Base-by-base conservation (phyloP, 2,329 filamentous ascomycete genomes). In the Fusarium papillatum region DNA sequence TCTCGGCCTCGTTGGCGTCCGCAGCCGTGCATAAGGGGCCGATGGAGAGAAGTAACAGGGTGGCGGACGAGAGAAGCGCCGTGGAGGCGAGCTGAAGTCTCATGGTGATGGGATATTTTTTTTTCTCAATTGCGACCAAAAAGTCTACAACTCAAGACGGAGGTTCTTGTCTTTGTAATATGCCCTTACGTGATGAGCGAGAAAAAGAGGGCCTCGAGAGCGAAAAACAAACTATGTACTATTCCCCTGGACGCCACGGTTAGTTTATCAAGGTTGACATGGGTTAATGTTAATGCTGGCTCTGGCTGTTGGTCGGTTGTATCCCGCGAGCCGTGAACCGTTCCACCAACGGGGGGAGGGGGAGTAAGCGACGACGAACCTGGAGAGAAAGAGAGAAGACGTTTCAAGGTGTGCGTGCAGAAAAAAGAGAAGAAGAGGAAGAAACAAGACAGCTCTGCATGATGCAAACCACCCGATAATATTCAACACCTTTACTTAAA, bases 21-120 rank as follows among this genome's bases (percentile, higher is more conserved):
- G 73, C 71, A 31, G 68, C 36, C 17, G 69, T 62, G 57, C 69
- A 59, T 41, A 55, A 55, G 24, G 72, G 66, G 29, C 29, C 60
- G 39, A 70, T 17, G 6, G 61, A 29, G 10, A 70, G 68, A 50
- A 62, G 24, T 5, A 68, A 13, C 31, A 67, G 38, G 38, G 31
- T 55, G 38, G 59, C 60, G 19, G 68, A 31, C 14, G 66, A 60
- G n/a, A 70, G 22, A 10, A 78, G 48, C 57, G 55, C 66, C 55
- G 60, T 29, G 41, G 48, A 64, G 22, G 60, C n/a, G 24, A 60
- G 17, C 2, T 70, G 68, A 53, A 43, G 19, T 57, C 34, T 77
- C 74, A 76, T 75, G 41, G 10, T 41, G n/a, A 41, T 34, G 29
- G 31, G 31, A 34, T 34, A 10, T 67, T 43, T 41, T 41, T n/a